Base-by-base conservation (phyloP, 2,329 filamentous ascomycete genomes). In the Fusarium miscanthi region DNA sequence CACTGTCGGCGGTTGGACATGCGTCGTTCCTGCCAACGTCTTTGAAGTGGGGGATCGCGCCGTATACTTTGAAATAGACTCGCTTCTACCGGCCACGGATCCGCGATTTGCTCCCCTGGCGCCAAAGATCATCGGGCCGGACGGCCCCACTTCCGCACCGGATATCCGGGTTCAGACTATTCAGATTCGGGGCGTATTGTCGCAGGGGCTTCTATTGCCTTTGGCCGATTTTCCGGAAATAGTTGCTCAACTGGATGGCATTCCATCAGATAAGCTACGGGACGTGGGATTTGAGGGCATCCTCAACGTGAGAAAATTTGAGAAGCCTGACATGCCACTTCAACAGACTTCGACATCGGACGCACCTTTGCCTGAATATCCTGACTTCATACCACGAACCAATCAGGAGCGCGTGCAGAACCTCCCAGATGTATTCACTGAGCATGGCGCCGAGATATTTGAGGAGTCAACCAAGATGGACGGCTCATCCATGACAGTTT, bases 381-480 rank as follows among this genome's bases (percentile, higher is more conserved):
- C 72, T 6, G 17, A 9, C 19, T 77, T 77, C 45, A 40, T 77
- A 37, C 75, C 66, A 27, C 72, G 66, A 49, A 74, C 75, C 43
- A 74, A 77, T 13, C 71, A 74, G 53, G 73, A 77, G 60, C 73
- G 75, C 10, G 70, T 77, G 19, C 75, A 77, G 37, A 77, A 77
- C 52, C 48, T 77, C 5, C 51, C 74, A 10, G 37, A 66, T 19
- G 54, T 75, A 12, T 73, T 77, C 31, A 31, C 31, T 30, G 35
- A 56, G 16, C 73, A 74, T 31, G 59, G 66, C 3, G 56, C 75
- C 25, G 67, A 59, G 46, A 53, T 77, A 10, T 84, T 80, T 65
- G 81, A 84, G 53, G 80, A 82, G 59, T 78, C 79, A 3, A 73
- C 78, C 66, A 84, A 84, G 75, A 79, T 84, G 76, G 82, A 84